phyloP scores from a whole-genome alignment of 331 rosid genomes.

The Telfairia occidentalis region DNA sequence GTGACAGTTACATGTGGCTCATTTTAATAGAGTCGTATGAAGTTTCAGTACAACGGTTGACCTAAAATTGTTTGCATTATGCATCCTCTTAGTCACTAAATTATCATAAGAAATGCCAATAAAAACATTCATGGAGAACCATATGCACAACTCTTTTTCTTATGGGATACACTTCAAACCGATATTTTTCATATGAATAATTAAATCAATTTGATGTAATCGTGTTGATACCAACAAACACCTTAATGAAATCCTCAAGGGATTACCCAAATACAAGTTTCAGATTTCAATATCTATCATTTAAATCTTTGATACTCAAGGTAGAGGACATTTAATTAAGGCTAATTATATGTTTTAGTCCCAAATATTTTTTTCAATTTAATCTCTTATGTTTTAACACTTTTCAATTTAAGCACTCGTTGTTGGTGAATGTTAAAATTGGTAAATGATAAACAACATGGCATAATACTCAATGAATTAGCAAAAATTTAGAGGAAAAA shows the following conservation, averaged over 20 bases:
- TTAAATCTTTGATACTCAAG: neutral
- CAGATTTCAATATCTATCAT: neutral
- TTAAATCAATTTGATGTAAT: neutral
- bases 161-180: neutral
- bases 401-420: too few relatives aligned
- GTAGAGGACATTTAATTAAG: too few relatives aligned
- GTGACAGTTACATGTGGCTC: neutral
- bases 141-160: neutral
- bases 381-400: too few relatives aligned
- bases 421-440: too few relatives aligned
- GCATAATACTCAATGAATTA: too few relatives aligned
- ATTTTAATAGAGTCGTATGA: neutral
- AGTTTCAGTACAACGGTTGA: neutral
- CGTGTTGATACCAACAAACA: neutral
- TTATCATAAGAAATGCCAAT: neutral
- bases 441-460: too few relatives aligned
- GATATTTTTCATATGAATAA: neutral
- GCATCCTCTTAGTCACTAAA: neutral
- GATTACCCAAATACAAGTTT: neutral
- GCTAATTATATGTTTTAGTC: too few relatives aligned
- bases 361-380: too few relatives aligned
- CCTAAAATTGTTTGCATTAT: neutral
- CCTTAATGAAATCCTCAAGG: neutral
- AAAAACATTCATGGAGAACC: neutral
- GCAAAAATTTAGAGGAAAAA: too few relatives aligned